phyloP scores from a whole-genome alignment of 192 early-diverging fungal species.

The Gigaspora rosea region DNA sequence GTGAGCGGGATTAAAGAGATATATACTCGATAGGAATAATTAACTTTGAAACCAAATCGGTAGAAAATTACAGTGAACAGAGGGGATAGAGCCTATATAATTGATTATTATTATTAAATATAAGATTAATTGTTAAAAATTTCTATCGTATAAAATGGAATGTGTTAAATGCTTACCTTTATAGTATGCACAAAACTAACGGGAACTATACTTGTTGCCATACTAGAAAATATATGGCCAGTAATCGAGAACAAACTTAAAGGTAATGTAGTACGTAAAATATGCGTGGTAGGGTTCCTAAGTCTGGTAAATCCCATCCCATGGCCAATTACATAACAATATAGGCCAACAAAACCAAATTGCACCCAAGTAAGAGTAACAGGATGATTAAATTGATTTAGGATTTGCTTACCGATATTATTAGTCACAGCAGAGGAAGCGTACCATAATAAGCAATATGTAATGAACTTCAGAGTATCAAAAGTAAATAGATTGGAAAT shows the following conservation, averaged over 20 bases:
- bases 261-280: slow-evolving; percentile 67
- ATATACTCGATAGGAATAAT: slow-evolving; percentile 74
- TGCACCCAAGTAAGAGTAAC: slow-evolving; percentile 84
- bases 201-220: slow-evolving; percentile 77
- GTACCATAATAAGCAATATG: slow-evolving; percentile 80
- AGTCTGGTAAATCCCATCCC: slow-evolving; percentile 54
- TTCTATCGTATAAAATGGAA: too few species aligned
- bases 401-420: slow-evolving; percentile 80
- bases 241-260: slow-evolving; percentile 80
- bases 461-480: slow-evolving; percentile 59
- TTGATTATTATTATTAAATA: neutral
- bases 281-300: slow-evolving; percentile 49
- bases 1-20: slow-evolving; percentile 77
- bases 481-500: neutral
- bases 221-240: slow-evolving; percentile 78
- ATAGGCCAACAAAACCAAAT: slow-evolving; percentile 75
- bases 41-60: slow-evolving; percentile 65
- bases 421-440: slow-evolving; percentile 79
- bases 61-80: slow-evolving; percentile 85
- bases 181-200: slow-evolving; percentile 88
- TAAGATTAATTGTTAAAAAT: neutral
- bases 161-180: slow-evolving; percentile 62
- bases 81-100: slow-evolving; percentile 73
- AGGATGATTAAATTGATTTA: slow-evolving; percentile 76
- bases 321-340: slow-evolving; percentile 53